These are phyloP conservation scores for Sisymbrium altissimum DNA, from an alignment of 345 rosid genomes.

Conservation along the genomic window DNA sequence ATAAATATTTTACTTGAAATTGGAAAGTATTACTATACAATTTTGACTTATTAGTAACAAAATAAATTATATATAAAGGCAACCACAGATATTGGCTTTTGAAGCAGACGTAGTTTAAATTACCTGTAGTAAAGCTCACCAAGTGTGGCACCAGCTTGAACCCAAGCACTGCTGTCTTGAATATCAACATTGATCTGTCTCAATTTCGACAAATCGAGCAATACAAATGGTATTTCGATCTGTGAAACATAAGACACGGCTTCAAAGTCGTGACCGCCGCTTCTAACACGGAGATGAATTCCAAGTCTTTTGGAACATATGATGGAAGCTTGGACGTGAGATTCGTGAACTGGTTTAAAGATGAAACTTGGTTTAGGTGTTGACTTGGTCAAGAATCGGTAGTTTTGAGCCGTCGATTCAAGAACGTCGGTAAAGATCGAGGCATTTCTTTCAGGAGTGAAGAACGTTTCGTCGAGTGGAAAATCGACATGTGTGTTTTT, in stretches of 20 bases:
- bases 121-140: conserved; percentile 50
- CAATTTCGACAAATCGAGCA: conserved; percentile 48
- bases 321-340: conserved; percentile 60
- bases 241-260: conserved; percentile 51
- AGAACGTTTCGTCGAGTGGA: conserved; percentile 28
- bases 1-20: too few species aligned
- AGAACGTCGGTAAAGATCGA: not conserved
- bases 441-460: not conserved
- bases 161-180: conserved; percentile 48
- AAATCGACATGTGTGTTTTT: conserved; percentile 28
- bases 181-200: conserved; percentile 44
- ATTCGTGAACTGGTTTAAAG: conserved; percentile 40
- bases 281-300: conserved; percentile 48
- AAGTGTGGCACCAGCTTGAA: conserved; percentile 59
- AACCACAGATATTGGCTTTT: too few species aligned
- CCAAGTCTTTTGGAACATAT: conserved; percentile 44
- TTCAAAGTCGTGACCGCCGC: conserved; percentile 70
- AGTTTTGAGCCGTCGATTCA: conserved; percentile 38
- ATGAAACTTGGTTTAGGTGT: conserved; percentile 57
- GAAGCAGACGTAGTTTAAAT: not conserved
- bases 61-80: too few species aligned
- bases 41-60: too few species aligned
- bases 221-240: conserved; percentile 43
- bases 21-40: too few species aligned
- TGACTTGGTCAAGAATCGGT: conserved; percentile 33